phyloP scores from a whole-genome alignment of 495 filamentous ascomycete species.

The Chaetomium fimeti region DNA sequence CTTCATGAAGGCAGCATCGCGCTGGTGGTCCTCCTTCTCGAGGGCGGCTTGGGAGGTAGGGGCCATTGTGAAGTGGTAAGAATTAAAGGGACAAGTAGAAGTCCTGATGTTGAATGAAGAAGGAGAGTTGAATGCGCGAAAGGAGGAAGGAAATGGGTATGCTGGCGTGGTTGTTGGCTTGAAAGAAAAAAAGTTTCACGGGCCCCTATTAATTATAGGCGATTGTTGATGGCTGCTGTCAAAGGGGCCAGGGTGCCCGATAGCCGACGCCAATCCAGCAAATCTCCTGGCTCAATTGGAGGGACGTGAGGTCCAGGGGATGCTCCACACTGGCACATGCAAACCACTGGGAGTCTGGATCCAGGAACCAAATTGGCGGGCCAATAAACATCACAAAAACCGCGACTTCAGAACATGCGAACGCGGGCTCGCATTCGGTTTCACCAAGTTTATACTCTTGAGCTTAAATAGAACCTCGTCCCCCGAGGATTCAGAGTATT shows the following conservation, averaged over 20 bases:
- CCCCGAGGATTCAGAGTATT: neutral
- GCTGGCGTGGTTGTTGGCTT: neutral
- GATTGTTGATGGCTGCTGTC: neutral
- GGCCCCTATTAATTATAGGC: conserved; percentile 21
- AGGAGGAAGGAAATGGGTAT: neutral
- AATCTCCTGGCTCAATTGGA: conserved; percentile 16
- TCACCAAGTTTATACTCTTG: neutral
- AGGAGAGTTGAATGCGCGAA: neutral
- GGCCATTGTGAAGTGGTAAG: conserved; percentile 52
- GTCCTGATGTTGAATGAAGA: neutral
- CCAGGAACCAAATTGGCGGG: neutral
- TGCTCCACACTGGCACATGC: conserved; percentile 13
- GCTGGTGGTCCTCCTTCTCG: conserved; percentile 79
- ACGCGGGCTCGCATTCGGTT: conserved; percentile 14
- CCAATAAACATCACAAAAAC: neutral
- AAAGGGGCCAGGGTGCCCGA: conserved; percentile 14
- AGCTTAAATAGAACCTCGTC: neutral
- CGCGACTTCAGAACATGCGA: conserved; percentile 4
- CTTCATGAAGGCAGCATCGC: conserved; percentile 93
- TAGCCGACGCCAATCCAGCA: conserved; percentile 12
- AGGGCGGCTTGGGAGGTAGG: conserved; percentile 58
- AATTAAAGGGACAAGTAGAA: neutral
- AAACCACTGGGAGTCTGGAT: neutral
- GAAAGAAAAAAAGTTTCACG: conserved; percentile 23
- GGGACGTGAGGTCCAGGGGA: neutral